Evolutionary conservation across 306 rosid genomes (phyloP).

Genomic region (Malus asiatica): DNA sequence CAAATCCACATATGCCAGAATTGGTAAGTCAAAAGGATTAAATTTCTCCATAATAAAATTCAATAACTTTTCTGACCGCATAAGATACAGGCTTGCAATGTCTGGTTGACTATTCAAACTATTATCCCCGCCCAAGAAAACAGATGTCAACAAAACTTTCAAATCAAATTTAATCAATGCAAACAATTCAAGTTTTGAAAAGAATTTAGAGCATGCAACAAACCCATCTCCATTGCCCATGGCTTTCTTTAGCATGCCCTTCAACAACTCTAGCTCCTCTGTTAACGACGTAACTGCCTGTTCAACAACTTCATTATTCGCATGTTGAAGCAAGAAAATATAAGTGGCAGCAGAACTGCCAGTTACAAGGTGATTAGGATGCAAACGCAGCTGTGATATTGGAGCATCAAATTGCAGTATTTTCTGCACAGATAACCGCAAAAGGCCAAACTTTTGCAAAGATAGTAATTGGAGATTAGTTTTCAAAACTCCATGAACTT

Average conservation of each 20-base stretch:
- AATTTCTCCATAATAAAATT: conserved; percentile 49
- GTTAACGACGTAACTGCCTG: conserved; percentile 47
- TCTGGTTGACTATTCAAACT: conserved; percentile 50
- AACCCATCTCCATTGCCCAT: conserved; percentile 26
- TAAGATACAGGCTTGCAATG: conserved; percentile 37
- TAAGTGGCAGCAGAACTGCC: conserved; percentile 90
- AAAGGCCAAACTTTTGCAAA: conserved; percentile 76
- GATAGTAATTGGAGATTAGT: conserved; percentile 87
- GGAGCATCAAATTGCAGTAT: conserved; percentile 64
- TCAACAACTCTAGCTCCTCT: conserved; percentile 69
- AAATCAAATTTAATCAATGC: conserved; percentile 77
- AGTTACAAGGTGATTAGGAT: conserved; percentile 80
- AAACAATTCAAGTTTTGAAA: conserved; percentile 59
- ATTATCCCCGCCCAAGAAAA: conserved; percentile 39
- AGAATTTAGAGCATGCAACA: conserved; percentile 27
- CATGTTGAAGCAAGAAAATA: conserved; percentile 84
- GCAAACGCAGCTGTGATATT: conserved; percentile 69
- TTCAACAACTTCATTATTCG: conserved; percentile 75
- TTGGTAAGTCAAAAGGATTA: conserved; percentile 65
- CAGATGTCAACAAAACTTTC: conserved; percentile 65
- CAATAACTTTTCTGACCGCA: conserved; percentile 53
- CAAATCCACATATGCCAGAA: conserved; percentile 60
- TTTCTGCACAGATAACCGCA: conserved; percentile 58
- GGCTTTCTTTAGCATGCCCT: conserved; percentile 42
- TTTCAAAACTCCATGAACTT: conserved; percentile 87